Evolutionary conservation across 2,329 filamentous ascomycete genomes (phyloP).

Genomic region (Lachnellula willkommii): DNA sequence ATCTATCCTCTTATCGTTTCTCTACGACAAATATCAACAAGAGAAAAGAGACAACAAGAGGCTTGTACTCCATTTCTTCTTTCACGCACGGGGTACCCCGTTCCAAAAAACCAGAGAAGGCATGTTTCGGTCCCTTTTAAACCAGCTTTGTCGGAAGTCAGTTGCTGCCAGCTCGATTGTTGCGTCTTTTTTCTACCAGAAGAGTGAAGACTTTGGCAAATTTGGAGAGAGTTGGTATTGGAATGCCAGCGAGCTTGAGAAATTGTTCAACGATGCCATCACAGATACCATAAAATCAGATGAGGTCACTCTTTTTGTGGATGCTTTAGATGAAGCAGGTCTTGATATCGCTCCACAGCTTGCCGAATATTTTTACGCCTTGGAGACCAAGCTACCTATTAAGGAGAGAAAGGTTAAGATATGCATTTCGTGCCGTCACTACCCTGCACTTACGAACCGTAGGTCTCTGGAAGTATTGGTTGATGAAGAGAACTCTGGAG

Average conservation of each 20-base stretch:
- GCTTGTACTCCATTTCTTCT: slow-evolving; percentile 34
- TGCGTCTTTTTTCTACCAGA: not conserved
- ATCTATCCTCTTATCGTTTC: slow-evolving; percentile 36
- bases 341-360: slow-evolving; percentile 1
- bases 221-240: slow-evolving; percentile 10
- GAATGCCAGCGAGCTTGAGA: slow-evolving; percentile 8
- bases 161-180: not conserved
- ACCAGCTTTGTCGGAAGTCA: slow-evolving; percentile 20
- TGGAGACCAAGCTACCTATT: not conserved
- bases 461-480: slow-evolving; percentile 22
- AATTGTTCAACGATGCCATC: slow-evolving; percentile 2
- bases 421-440: slow-evolving; percentile 19
- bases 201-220: not conserved
- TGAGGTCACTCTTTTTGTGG: slow-evolving; percentile 18
- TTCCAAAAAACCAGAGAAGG: slow-evolving; percentile 33
- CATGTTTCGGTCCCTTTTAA: slow-evolving; percentile 34
- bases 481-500: slow-evolving; percentile 29
- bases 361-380: slow-evolving; percentile 3
- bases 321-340: slow-evolving; percentile 25
- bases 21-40: slow-evolving; percentile 15
- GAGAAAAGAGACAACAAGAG: not conserved
- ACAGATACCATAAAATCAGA: not conserved
- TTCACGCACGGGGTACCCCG: slow-evolving; percentile 31
- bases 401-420: slow-evolving; percentile 5
- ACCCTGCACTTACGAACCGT: slow-evolving; percentile 5